Conservation (phyloP, 225 moss, liverwort and hornwort genomes). For the Neckera pumila region DNA sequence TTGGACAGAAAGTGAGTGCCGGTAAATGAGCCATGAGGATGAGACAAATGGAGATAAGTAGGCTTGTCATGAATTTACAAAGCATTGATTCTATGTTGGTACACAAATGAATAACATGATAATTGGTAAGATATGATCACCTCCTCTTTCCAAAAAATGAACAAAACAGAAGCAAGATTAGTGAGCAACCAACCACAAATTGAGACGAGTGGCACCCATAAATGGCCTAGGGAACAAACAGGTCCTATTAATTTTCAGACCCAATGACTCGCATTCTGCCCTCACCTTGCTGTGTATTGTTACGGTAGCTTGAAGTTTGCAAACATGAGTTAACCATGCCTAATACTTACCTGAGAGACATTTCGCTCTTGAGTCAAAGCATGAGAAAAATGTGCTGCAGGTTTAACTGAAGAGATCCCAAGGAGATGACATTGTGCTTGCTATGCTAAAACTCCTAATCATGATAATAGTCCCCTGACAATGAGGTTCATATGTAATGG, state of each 20-base stretch:
- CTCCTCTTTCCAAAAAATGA: no score
- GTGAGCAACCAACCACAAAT: no score
- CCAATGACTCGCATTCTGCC: neutral
- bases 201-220: no score
- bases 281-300: neutral
- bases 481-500: neutral
- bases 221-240: neutral
- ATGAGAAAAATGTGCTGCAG: neutral
- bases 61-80: no score
- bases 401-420: neutral
- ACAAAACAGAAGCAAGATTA: no score
- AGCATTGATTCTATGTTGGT: no score
- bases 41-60: no score
- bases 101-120: no score
- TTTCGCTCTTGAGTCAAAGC: neutral
- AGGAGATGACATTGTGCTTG: neutral
- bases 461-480: neutral
- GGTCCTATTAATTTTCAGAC: no score
- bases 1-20: neutral
- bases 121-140: no score
- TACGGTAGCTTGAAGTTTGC: neutral
- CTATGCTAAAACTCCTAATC: neutral
- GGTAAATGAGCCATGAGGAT: no score
- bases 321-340: neutral
- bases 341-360: neutral